Conservation (phyloP, 2,329 filamentous ascomycete genomes). For the Neoarthrinium moseri region DNA sequence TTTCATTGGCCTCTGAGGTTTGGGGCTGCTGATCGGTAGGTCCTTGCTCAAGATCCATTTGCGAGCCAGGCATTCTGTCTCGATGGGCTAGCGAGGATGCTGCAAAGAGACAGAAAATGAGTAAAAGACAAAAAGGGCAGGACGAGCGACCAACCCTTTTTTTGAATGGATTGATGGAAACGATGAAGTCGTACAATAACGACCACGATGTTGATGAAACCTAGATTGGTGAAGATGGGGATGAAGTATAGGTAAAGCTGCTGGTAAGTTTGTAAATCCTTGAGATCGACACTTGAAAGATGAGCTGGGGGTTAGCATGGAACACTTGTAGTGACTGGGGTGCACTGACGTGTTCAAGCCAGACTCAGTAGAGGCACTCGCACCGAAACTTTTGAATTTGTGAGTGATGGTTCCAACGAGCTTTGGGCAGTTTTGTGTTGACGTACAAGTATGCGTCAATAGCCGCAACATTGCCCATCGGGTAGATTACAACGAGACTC, state of each 20-base stretch:
- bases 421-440: no score
- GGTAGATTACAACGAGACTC: slow-evolving; percentile 33
- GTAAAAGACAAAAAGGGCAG: background rate
- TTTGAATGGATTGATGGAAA: slow-evolving; percentile 45
- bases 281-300: slow-evolving; percentile 48
- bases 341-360: slow-evolving; percentile 46
- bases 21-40: background rate
- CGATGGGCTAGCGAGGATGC: background rate
- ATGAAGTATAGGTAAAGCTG: slow-evolving; percentile 51
- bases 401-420: background rate
- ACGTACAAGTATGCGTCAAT: slow-evolving; percentile 44
- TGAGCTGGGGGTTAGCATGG: background rate
- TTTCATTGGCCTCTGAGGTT: background rate
- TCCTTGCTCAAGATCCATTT: background rate
- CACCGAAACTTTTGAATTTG: slow-evolving; percentile 36
- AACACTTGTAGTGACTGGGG: no score
- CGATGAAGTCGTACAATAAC: slow-evolving; percentile 46
- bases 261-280: slow-evolving; percentile 46
- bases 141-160: slow-evolving; percentile 27
- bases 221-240: slow-evolving; percentile 45
- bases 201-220: slow-evolving; percentile 48
- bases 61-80: background rate
- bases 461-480: slow-evolving; percentile 36
- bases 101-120: background rate
- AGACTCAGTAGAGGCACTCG: slow-evolving; percentile 47